Base-by-base conservation (phyloP, 1,284 basidiomycete genomes). In the Lignosus rhinocerotis region DNA sequence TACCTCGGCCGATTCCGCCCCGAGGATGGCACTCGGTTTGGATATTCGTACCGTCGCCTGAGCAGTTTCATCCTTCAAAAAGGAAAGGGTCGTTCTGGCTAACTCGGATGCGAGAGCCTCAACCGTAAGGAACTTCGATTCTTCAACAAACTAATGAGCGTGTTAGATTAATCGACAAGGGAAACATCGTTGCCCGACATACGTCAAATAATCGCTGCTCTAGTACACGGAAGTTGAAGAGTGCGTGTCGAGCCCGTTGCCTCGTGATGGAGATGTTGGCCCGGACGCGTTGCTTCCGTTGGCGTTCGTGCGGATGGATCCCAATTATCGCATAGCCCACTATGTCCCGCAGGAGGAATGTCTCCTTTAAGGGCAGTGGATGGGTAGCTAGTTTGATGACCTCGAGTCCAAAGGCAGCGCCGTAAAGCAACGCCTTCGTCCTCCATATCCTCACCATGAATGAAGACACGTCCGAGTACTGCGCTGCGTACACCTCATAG, bases 1-100 rank as follows among this genome's bases (percentile, higher is more conserved):
- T 14, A 92, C 82, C 54, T 84, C 81, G 0, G 88, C 82, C 33
- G 80, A 82, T 32, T 76, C 76, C 2, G 92, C 92, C 60, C 86
- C 87, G 43, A 88, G 83, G 25, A 95, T 76, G 0, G 93, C 93
- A 34, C 83, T 84, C 2, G 91, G 90, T 70, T 95, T 95, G 11
- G 86, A 82, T 8, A 87, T 80, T n/a, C 81, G 80, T 30, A 94
- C 79, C 0, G 78, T 82, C 8, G 88, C 78, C 17, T 68, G 64
- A 17, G 76, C 71, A 6, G 72, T 47, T 10, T 51, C 25, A 1
- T 56, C 60, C 6, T 44, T 54, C 10, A 69, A 59, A 33, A 70
- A 59, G 55, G 67, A 48, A 16, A 85, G 72, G 3, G 75, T 69
- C 48, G 72, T 67, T 43, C 78, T 72, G 0, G 90, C 85, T 14